Evolutionary conservation across 1,284 basidiomycete species (phyloP), one percentile per base, ranked within the genome.

Genomic region (Irpex sp.): DNA sequence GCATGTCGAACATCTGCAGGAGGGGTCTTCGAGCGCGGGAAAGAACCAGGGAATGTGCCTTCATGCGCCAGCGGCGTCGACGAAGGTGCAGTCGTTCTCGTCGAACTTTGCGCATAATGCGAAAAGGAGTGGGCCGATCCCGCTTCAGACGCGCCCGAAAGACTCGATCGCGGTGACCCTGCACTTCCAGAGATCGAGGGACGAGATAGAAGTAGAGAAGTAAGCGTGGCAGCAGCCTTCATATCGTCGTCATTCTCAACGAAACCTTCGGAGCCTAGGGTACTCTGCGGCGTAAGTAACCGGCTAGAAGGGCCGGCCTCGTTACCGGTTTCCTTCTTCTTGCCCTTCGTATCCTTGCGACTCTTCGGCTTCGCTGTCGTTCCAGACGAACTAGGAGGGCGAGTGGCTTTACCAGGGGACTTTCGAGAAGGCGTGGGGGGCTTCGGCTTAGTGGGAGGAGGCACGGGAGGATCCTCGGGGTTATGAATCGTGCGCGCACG

Each of bases 221-320:
- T 92, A 65, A 93, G 77, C 6, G 91, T 90, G 21, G 87, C 88
- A 5, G 91, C 91, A 37, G 91, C 91, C 73, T 91, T 88, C 82
- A 91, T 88, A 73, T 92, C 88, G 17, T 79, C 80, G 69, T 85
- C 78, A 62, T 79, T 74, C 54, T 73, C 71, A 58, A 66, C 69
- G 55, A 69, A 70, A 62, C 58, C 60, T 26, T 67, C 62, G 11
- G 66, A 64, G 19, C 58, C 57, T 5, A 66, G 54, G 2, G 65
- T 66, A 38, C 62, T 63, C 52, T 61, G 64, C n/a, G 66, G 64
- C 15, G 64, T 65, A 19, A 67, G 21, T 21, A 66, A 37, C 38
- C 44, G 38, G 17, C 61, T 57, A 9, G 58, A 52, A 19, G 61
- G 21, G 17, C 48, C 66, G 65, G 37, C 64, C 76, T 51, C 75